These are phyloP conservation scores for Candida nanaspora DNA, from an alignment of 805 yeast genomes.

Conservation along the genomic window DNA sequence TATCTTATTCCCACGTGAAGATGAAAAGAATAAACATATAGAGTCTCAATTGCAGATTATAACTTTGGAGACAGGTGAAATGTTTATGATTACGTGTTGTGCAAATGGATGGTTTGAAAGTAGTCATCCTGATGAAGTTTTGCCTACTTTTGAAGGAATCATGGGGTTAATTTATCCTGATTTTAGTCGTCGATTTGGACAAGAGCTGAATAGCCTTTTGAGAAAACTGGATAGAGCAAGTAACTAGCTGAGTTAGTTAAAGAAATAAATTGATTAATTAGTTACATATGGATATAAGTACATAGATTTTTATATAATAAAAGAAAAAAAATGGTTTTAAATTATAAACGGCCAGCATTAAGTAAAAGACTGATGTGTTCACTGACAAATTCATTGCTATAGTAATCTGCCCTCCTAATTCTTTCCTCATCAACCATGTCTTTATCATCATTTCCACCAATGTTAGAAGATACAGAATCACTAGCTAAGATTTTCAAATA, in stretches of 20 bases:
- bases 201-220: not conserved
- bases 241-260: too few relatives aligned
- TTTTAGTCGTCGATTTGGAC: not conserved
- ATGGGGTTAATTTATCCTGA: not conserved
- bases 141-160: slow-evolving; percentile 5
- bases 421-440: slow-evolving; percentile 63
- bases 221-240: too few relatives aligned
- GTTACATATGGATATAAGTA: too few relatives aligned
- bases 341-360: slow-evolving; percentile 37
- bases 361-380: slow-evolving; percentile 75
- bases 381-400: slow-evolving; percentile 66
- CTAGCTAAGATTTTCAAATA: slow-evolving; percentile 81
- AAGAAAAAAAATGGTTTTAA: not conserved
- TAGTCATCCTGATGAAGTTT: not conserved
- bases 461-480: slow-evolving; percentile 36
- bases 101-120: slow-evolving; percentile 3
- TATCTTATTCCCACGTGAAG: not conserved
- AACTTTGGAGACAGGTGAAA: slow-evolving; percentile 13
- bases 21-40: too few relatives aligned
- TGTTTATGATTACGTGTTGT: slow-evolving; percentile 11
- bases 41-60: not conserved
- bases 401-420: slow-evolving; percentile 79
- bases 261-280: too few relatives aligned
- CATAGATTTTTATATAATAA: too few relatives aligned
- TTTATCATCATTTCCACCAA: slow-evolving; percentile 17